Evolutionary conservation across 1,139 yeast species (phyloP), one percentile per base, ranked within the genome.

Genomic region (Magnusiomyces fungicola): DNA sequence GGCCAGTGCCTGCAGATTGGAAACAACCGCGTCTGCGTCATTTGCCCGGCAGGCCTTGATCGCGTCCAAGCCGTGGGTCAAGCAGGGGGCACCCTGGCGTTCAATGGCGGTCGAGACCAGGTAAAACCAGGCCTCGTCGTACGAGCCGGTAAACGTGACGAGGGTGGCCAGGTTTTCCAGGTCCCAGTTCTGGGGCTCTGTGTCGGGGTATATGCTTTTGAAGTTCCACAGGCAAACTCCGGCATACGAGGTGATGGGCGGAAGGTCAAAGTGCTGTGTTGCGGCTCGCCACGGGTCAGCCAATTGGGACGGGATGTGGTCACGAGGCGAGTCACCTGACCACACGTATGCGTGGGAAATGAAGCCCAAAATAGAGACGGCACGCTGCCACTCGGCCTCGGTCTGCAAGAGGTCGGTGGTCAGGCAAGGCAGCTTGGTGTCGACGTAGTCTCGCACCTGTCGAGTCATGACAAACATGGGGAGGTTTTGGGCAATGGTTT

Each of bases 71-170:
- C 90, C 90, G 27, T 73, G 68, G 1, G 71, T 69, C 46, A 85
- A 66, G 53, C 83, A 76, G 25, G 78, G 74, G 0, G 94, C 89
- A 33, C 96, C 96, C 54, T 78, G 79, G 58, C 80, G 75, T 67
- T 90, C 97, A 61, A 90, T 86, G 55, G 80, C 87, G 1, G 89
- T 92, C 60, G 94, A 83, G 16, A 89, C 92, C 54, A 89, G 72
- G 63, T 87, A 90, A 64, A 90, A 90, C 97, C 97, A 90, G 56
- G 87, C 78, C 66, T 90, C 97, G 65, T 90, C 97, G 42, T 83
- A 78, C 2, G 90, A 79, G 0, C 97, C 97, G 0, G 97, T 88
- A 63, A 83, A 90, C 0, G 97, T 89, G 63, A 79, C 79, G 51
- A 86, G 76, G 1, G 95, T 83, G 48, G 92, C 83, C 51, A 90